Evolutionary conservation across 305 asterid genomes (phyloP).

Genomic region (Lippia alba): DNA sequence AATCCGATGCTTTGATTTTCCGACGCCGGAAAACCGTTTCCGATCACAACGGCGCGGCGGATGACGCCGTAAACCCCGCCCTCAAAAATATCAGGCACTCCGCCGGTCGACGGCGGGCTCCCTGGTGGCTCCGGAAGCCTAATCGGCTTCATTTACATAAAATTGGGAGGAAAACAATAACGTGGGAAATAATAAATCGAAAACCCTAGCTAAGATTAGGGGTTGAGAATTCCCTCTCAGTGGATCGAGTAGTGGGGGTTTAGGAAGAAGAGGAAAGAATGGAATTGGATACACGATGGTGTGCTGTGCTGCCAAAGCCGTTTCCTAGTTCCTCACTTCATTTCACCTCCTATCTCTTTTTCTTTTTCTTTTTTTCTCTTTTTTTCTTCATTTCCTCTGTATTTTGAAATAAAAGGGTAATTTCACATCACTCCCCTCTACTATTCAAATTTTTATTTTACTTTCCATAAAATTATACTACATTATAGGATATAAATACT

Average conservation of each 20-base stretch:
- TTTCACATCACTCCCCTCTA: too few species aligned
- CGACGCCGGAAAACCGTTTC: constrained; percentile 86
- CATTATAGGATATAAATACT: too few species aligned
- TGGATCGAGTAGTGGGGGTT: constrained; percentile 16
- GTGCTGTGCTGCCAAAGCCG: constrained; percentile 27
- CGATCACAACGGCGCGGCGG: constrained; percentile 85
- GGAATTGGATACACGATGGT: neutral
- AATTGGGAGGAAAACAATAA: neutral
- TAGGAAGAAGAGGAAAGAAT: constrained; percentile 13
- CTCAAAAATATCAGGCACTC: constrained; percentile 85
- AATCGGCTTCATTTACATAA: constrained; percentile 75
- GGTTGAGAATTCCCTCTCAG: constrained; percentile 25
- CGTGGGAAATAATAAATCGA: constrained; percentile 21
- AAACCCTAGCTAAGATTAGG: constrained; percentile 40
- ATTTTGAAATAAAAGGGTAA: too few species aligned
- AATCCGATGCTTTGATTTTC: constrained; percentile 94
- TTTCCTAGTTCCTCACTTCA: constrained; percentile 28
- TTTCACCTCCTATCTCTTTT: neutral
- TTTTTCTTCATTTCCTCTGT: too few species aligned
- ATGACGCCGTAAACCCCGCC: constrained; percentile 77
- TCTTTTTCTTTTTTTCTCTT: too few species aligned
- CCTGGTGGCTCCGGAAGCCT: constrained; percentile 93
- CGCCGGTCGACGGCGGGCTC: constrained; percentile 71
- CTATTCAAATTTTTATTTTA: too few species aligned
- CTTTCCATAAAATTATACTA: too few species aligned